phyloP scores from a whole-genome alignment of 2,329 filamentous ascomycete genomes.

The Ophiocordyceps camponoti-rufipedis region DNA sequence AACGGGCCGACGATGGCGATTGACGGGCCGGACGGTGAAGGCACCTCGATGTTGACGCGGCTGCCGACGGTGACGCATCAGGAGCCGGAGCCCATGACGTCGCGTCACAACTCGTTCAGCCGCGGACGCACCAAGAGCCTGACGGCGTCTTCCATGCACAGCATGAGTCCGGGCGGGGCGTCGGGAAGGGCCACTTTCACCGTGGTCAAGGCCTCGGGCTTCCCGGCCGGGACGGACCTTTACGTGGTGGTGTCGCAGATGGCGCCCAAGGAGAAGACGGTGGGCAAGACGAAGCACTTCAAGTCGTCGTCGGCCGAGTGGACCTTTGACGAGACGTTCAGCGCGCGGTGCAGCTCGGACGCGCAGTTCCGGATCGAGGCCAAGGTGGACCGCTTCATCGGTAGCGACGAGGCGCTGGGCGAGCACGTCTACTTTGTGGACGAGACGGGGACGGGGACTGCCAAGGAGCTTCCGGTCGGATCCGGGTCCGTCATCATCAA shows the following conservation, averaged over 20 bases:
- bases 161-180: slow-evolving; percentile 40
- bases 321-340: slow-evolving; percentile 64
- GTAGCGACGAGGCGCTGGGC: slow-evolving; percentile 66
- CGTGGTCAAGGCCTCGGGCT: slow-evolving; percentile 62
- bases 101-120: slow-evolving; percentile 11
- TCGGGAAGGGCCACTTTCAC: slow-evolving; percentile 65
- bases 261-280: slow-evolving; percentile 51
- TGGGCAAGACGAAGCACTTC: slow-evolving; percentile 85
- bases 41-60: slow-evolving; percentile 15
- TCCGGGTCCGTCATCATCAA: slow-evolving; percentile 53
- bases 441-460: slow-evolving; percentile 47
- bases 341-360: slow-evolving; percentile 59
- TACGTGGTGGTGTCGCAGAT: slow-evolving; percentile 56
- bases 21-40: slow-evolving; percentile 21
- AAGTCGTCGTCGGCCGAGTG: slow-evolving; percentile 52
- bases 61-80: slow-evolving; percentile 21
- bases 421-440: slow-evolving; percentile 86
- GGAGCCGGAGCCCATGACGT: slow-evolving; percentile 7
- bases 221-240: slow-evolving; percentile 58
- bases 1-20: slow-evolving; percentile 24
- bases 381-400: slow-evolving; percentile 71
- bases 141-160: slow-evolving; percentile 49
- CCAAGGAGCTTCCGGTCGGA: slow-evolving; percentile 61
- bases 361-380: slow-evolving; percentile 73
- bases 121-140: slow-evolving; percentile 39